A percentile compares a stretch with the other conserved stretches of the same genome.
Evolutionary conservation across 177 flowering plant species (phyloP).

Genomic region (Vitis hybrid): DNA sequence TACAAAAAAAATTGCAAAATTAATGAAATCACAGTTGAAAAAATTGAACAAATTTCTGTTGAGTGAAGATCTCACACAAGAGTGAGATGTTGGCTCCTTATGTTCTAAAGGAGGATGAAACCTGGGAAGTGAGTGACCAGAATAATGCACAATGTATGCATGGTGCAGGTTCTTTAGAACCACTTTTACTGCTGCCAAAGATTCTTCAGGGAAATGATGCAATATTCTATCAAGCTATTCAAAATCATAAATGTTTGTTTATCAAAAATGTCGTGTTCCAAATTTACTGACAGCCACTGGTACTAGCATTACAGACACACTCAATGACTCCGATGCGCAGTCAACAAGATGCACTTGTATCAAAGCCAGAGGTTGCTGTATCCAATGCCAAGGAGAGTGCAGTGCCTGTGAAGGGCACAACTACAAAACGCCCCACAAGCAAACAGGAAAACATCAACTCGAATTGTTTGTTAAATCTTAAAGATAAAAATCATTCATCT

Average conservation of each 20-base stretch:
- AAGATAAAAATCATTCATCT: conserved; percentile 34
- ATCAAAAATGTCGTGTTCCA: too few species aligned
- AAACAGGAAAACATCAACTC: conserved; percentile 45
- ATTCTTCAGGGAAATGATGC: too few species aligned
- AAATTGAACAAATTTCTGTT: too few species aligned
- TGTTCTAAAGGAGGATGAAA: too few species aligned
- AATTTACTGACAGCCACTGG: conserved; percentile 8
- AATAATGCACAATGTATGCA: too few species aligned
- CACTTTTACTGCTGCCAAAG: too few species aligned
- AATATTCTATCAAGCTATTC: not conserved
- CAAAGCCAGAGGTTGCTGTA: conserved; percentile 31
- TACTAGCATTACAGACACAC: conserved; percentile 37
- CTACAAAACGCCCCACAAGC: conserved; percentile 19
- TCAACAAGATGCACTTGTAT: conserved; percentile 22
- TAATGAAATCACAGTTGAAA: too few species aligned
- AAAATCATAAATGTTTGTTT: not conserved
- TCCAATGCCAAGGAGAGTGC: conserved; percentile 29
- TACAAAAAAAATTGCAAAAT: too few species aligned
- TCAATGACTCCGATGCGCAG: conserved; percentile 35
- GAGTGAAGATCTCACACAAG: too few species aligned
- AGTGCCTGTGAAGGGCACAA: conserved; percentile 21
- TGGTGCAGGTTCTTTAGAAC: too few species aligned
- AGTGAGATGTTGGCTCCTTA: too few species aligned
- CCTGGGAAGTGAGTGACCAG: too few species aligned
- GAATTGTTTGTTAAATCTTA: conserved; percentile 21